Evolutionary conservation across 75 land plant genomes (phyloP).

Genomic region (Selaginella tamariscina): DNA sequence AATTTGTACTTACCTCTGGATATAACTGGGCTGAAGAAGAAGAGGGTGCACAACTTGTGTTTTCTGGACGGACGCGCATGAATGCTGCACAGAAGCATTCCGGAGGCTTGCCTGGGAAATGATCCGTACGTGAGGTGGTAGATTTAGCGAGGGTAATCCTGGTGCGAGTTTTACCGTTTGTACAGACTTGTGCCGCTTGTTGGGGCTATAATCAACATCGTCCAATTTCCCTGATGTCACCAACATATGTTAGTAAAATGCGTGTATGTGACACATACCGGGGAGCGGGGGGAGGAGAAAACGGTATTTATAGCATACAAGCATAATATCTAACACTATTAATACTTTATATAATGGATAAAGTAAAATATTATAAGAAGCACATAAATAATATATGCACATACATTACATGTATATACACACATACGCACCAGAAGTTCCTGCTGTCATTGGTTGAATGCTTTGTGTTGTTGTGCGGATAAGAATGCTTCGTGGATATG

Average conservation of each 20-base stretch:
- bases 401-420: too few species aligned
- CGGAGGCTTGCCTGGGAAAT: conserved; percentile 32
- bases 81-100: background rate
- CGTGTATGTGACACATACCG: too few species aligned
- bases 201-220: background rate
- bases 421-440: too few species aligned
- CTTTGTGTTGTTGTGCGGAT: conserved; percentile 28
- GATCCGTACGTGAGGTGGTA: conserved; percentile 79
- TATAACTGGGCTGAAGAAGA: background rate
- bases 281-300: too few species aligned
- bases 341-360: too few species aligned
- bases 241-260: too few species aligned
- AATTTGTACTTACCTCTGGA: background rate
- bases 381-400: too few species aligned
- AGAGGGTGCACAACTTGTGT: background rate
- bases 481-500: conserved; percentile 75
- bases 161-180: conserved; percentile 72
- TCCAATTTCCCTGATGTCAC: too few species aligned
- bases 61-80: background rate
- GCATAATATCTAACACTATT: too few species aligned
- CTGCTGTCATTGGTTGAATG: conserved; percentile 49
- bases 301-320: too few species aligned
- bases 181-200: background rate
- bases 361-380: too few species aligned
- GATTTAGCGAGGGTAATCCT: conserved; percentile 80